Conservation (phyloP, 208 protist species). For the Leishmania guyanensis region DNA sequence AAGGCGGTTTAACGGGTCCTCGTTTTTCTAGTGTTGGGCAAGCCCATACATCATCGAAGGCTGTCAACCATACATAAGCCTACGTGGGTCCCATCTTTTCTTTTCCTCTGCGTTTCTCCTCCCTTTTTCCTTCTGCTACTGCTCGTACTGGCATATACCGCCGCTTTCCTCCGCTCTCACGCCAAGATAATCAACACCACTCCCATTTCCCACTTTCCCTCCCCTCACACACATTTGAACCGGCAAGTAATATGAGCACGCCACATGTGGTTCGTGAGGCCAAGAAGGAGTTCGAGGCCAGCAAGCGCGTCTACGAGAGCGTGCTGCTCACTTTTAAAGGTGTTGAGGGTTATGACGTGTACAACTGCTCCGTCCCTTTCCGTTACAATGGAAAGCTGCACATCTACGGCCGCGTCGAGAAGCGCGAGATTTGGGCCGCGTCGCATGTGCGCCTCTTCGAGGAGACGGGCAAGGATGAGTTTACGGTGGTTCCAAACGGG, state of each 20-base stretch:
- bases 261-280: slow-evolving; percentile 37
- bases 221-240: background rate
- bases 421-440: slow-evolving; percentile 46
- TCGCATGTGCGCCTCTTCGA: slow-evolving; percentile 56
- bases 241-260: slow-evolving; percentile 21
- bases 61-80: slow-evolving; percentile 1
- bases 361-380: slow-evolving; percentile 68
- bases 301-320: slow-evolving; percentile 44
- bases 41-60: background rate
- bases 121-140: background rate
- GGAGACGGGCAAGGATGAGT: slow-evolving; percentile 67
- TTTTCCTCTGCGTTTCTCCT: background rate
- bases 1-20: background rate
- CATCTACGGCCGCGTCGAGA: slow-evolving; percentile 60
- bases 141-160: background rate
- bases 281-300: slow-evolving; percentile 45
- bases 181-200: background rate
- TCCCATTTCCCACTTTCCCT: background rate
- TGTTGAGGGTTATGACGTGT: slow-evolving; percentile 60
- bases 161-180: background rate
- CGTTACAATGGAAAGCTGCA: slow-evolving; percentile 47
- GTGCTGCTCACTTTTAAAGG: slow-evolving; percentile 51
- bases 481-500: slow-evolving; percentile 37
- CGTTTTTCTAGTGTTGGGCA: background rate
- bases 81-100: background rate